phyloP scores from a whole-genome alignment of 371 early-diverging fungal species.

The Batrachochytrium dendrobatidis region DNA sequence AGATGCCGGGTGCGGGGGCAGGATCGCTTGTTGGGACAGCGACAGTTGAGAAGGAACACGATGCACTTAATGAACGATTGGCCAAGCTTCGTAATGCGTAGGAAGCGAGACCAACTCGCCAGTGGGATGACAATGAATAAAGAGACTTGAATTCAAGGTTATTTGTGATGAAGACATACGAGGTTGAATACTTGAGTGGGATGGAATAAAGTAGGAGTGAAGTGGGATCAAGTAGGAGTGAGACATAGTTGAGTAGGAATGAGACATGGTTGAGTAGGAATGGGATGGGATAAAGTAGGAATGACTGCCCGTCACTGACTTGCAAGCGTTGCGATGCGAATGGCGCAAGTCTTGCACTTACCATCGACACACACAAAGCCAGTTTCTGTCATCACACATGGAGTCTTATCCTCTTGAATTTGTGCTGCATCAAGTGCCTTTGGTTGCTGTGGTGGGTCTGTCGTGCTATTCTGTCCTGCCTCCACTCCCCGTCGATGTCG shows the following conservation, averaged over 20 bases:
- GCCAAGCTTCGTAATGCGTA: slow-evolving; percentile 50
- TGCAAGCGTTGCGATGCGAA: too few relatives aligned
- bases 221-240: too few relatives aligned
- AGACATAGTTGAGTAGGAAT: too few relatives aligned
- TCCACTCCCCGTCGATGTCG: slow-evolving; percentile 7
- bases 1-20: slow-evolving; percentile 34
- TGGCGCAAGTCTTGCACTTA: too few relatives aligned
- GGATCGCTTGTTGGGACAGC: slow-evolving; percentile 14
- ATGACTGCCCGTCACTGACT: too few relatives aligned
- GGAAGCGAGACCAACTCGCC: slow-evolving; percentile 12
- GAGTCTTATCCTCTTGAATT: slow-evolving; percentile 63
- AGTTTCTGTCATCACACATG: slow-evolving; percentile 33
- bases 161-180: too few relatives aligned
- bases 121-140: slow-evolving; percentile 21
- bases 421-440: slow-evolving; percentile 64
- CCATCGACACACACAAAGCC: too few relatives aligned
- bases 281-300: too few relatives aligned
- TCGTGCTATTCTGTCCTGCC: slow-evolving; percentile 21
- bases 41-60: slow-evolving; percentile 49
- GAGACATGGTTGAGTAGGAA: too few relatives aligned
- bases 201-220: too few relatives aligned
- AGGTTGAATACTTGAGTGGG: too few relatives aligned
- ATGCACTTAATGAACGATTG: slow-evolving; percentile 61
- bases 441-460: slow-evolving; percentile 58
- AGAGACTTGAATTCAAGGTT: too few relatives aligned